A percentile compares a stretch with the other conserved stretches of the same genome.
Conservation (phyloP, 2,329 filamentous ascomycete genomes). For the Ceratocystis variospora region DNA sequence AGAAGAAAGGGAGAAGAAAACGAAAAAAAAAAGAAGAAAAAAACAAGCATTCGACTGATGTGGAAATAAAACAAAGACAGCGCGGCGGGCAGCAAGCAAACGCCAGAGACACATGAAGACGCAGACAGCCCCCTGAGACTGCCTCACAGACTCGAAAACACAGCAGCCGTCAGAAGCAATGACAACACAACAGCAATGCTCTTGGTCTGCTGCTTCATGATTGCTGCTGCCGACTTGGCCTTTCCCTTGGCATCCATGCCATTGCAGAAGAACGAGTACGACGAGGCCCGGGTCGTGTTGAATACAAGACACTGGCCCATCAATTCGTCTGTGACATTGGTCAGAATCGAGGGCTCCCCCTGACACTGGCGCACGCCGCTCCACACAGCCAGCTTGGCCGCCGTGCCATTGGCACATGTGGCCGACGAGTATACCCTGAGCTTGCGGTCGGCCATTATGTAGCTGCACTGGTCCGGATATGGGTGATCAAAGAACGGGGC, state of each 20-base stretch:
- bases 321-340: slow-evolving; percentile 30
- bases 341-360: slow-evolving; percentile 56
- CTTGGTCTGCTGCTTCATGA: slow-evolving; percentile 15
- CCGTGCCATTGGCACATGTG: slow-evolving; percentile 19
- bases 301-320: slow-evolving; percentile 17
- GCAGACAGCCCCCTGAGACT: neutral
- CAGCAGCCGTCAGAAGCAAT: slow-evolving; percentile 13
- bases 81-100: neutral
- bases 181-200: slow-evolving; percentile 11
- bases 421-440: slow-evolving; percentile 18
- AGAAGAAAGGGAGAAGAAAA: neutral
- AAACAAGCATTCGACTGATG: neutral
- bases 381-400: slow-evolving; percentile 23
- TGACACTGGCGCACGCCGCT: slow-evolving; percentile 53
- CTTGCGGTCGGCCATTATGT: slow-evolving; percentile 17
- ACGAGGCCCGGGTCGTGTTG: slow-evolving; percentile 15
- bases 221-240: slow-evolving; percentile 12
- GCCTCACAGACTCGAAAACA: slow-evolving; percentile 16
- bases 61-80: neutral
- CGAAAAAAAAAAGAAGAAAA: neutral
- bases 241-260: slow-evolving; percentile 17
- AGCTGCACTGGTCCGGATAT: slow-evolving; percentile 18
- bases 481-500: slow-evolving; percentile 19
- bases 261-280: slow-evolving; percentile 18
- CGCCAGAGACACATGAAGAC: neutral